Conservation (phyloP, 139 green algal species). For the Haematococcus lacustris region DNA sequence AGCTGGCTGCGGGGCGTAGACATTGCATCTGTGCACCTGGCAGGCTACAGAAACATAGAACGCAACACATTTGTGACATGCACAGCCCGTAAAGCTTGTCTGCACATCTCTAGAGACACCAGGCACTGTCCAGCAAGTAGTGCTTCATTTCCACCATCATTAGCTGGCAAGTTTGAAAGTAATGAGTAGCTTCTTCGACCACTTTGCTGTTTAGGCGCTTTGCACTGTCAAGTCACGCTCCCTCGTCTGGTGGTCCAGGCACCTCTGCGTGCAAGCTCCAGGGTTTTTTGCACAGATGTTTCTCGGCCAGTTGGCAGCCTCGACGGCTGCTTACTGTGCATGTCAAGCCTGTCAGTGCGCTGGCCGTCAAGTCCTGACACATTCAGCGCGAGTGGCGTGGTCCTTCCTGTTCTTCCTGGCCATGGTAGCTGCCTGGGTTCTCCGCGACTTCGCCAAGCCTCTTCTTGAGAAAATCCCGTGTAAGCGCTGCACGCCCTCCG, state of each 20-base stretch:
- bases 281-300: background rate
- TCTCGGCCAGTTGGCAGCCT: background rate
- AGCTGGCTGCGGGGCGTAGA: background rate
- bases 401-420: constrained; percentile 81
- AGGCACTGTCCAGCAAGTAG: too few relatives aligned
- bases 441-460: constrained; percentile 87
- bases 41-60: too few relatives aligned
- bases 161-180: too few relatives aligned
- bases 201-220: too few relatives aligned
- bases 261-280: background rate
- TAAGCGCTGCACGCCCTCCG: too few relatives aligned
- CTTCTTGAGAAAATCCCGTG: constrained; percentile 93
- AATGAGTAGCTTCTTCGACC: too few relatives aligned
- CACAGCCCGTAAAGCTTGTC: too few relatives aligned
- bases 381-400: constrained; percentile 66
- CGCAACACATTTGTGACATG: too few relatives aligned
- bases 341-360: constrained; percentile 4
- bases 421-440: constrained; percentile 79
- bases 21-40: background rate
- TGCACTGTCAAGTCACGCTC: too few relatives aligned
- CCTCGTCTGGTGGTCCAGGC: background rate
- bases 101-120: too few relatives aligned
- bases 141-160: too few relatives aligned
- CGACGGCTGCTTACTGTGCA: background rate
- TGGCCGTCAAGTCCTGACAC: constrained; percentile 41